Conservation (phyloP, 768 basidiomycete species). For the Boletellus ananiceps region DNA sequence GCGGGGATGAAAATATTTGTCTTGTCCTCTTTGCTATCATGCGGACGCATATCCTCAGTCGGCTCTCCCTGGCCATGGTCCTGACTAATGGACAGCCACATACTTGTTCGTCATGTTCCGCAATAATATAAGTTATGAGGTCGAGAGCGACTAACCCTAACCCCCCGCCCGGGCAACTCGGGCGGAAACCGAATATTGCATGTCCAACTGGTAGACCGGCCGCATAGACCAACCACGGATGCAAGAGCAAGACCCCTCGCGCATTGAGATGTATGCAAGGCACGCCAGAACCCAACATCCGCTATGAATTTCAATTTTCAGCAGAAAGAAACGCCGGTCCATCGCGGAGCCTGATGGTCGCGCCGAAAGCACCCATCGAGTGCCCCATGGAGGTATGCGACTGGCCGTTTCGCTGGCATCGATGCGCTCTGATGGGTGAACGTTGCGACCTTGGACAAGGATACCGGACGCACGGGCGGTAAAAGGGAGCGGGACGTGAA, state of each 20-base stretch:
- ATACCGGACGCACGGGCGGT: slow-evolving; percentile 3
- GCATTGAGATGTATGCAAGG: background rate
- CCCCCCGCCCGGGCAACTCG: too few relatives aligned
- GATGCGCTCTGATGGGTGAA: slow-evolving; percentile 3
- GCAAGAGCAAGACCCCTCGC: background rate
- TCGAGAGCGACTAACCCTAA: too few relatives aligned
- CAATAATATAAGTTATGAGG: too few relatives aligned
- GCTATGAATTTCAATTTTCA: background rate
- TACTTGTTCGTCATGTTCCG: too few relatives aligned
- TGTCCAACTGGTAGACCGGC: too few relatives aligned
- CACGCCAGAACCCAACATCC: background rate
- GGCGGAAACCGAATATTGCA: too few relatives aligned
- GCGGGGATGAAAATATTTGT: too few relatives aligned
- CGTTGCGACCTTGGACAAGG: slow-evolving; percentile 3
- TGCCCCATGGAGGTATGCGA: slow-evolving; percentile 9
- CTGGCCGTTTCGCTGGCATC: background rate
- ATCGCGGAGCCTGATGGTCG: slow-evolving; percentile 4
- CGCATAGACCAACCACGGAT: background rate
- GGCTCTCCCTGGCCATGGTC: too few relatives aligned
- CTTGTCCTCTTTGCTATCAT: too few relatives aligned
- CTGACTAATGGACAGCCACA: too few relatives aligned
- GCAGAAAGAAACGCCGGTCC: background rate
- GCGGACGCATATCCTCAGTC: too few relatives aligned
- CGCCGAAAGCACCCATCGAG: background rate
- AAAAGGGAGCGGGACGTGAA: background rate